Evolutionary conservation across 768 basidiomycete genomes (phyloP).

Genomic region (Clavaria fumosa): DNA sequence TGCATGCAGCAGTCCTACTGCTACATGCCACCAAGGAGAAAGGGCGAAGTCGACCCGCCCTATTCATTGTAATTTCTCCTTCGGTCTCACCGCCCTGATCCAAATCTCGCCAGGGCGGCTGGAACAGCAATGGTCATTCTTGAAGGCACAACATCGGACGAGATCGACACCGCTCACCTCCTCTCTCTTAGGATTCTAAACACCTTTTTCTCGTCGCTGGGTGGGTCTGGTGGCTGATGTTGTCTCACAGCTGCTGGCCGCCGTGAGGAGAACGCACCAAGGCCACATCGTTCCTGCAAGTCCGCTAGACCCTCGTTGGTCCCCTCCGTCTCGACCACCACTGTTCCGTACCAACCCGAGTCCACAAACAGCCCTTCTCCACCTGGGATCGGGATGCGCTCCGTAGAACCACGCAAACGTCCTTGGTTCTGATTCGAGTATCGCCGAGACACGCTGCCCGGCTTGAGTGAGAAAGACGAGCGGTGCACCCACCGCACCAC

Average conservation of each 20-base stretch:
- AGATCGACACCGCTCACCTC: constrained; percentile 32
- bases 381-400: constrained; percentile 39
- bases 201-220: constrained; percentile 35
- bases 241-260: constrained; percentile 25
- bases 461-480: constrained; percentile 55
- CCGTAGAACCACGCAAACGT: constrained; percentile 14
- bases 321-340: constrained; percentile 76
- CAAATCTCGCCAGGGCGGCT: constrained; percentile 66
- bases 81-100: constrained; percentile 49
- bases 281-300: constrained; percentile 57
- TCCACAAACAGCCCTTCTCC: constrained; percentile 46
- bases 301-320: constrained; percentile 76
- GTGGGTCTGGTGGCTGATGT: constrained; percentile 19
- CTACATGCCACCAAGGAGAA: too few relatives aligned
- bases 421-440: constrained; percentile 16
- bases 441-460: constrained; percentile 23
- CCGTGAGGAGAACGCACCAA: constrained; percentile 48
- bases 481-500: constrained; percentile 80
- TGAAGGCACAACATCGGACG: constrained; percentile 7
- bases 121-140: constrained; percentile 8
- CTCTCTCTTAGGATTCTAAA: constrained; percentile 65
- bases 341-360: constrained; percentile 67
- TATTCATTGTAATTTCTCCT: constrained; percentile 43
- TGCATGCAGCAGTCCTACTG: too few relatives aligned
- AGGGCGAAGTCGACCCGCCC: too few relatives aligned